Evolutionary conservation across 1,139 yeast species (phyloP), one percentile per base, ranked within the genome.

Genomic region (Suhomyces wounanorum): DNA sequence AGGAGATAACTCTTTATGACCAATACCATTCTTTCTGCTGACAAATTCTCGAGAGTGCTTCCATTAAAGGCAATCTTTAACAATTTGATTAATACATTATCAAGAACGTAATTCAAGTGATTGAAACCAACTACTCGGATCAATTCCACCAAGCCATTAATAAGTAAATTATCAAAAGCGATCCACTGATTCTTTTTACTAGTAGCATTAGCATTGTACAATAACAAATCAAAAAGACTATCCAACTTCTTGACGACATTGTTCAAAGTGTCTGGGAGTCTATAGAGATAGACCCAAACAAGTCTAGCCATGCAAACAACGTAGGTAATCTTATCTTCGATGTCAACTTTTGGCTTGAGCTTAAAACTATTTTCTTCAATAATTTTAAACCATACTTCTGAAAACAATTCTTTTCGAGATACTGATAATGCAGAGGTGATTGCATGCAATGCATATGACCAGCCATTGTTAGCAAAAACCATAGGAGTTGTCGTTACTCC

Each of bases 201-300:
- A 13, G 69, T 64, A 3, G 67, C 68, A 16, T 60, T 61, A 6
- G 75, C 72, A 13, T 74, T 72, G 52, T 85, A 78, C 45, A 89
- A 73, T 40, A 87, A 65, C 8, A 82, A 59, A 46, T 81, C 80
- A 60, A 85, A 82, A 30, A 94, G 69, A 5, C 69, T 66, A 53
- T 77, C 73, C 58, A 71, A 62, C 56, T 67, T 62, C 64, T 90
- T 86, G 2, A 92, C 83, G 0, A 96, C 91, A 53, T 88, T 87
- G 64, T 92, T 92, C 58, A 92, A 73, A 0, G 97, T 87, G 59
- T 95, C 99, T 0, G 96, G 82, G 56, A 92, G 83, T 53, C 99
- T 77, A 65, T 87, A 89, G 31, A 92, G 71, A 62, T 88, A 94
- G 0, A 92, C 96, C 99, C 99, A 95, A 0, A 88, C 68, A 35